Conservation (phyloP, 2,329 filamentous ascomycete genomes). For the Thermothelomyces thermophilus region DNA sequence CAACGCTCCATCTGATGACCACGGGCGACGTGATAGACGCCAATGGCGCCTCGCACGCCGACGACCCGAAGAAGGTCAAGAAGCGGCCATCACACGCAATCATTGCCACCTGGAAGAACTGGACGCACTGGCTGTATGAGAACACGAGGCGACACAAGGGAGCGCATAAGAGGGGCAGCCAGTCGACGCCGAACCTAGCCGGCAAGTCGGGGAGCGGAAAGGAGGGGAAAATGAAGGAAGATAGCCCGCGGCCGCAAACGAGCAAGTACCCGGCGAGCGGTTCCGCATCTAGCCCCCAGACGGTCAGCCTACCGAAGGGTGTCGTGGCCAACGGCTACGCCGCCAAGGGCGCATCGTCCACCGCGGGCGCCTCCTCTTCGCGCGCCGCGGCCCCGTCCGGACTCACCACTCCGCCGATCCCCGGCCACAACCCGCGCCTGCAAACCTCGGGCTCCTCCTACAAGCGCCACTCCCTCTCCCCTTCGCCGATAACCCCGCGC, state of each 20-base stretch:
- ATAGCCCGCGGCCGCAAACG: slow-evolving; percentile 53
- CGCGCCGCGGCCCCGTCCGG: slow-evolving; percentile 29
- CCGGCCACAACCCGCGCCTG: slow-evolving; percentile 26
- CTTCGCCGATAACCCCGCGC: slow-evolving; percentile 79
- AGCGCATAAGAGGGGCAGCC: slow-evolving; percentile 45
- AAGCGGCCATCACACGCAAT: slow-evolving; percentile 54
- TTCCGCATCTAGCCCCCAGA: slow-evolving; percentile 31
- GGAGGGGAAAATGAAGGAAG: slow-evolving; percentile 43
- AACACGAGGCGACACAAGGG: slow-evolving; percentile 47
- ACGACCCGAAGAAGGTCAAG: slow-evolving; percentile 40
- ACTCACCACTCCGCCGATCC: slow-evolving; percentile 24
- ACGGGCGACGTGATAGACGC: slow-evolving; percentile 46
- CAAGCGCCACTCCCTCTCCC: slow-evolving; percentile 75
- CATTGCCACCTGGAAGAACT: slow-evolving; percentile 56
- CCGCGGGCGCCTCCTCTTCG: slow-evolving; percentile 18
- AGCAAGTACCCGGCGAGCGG: slow-evolving; percentile 46
- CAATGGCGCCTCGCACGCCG: slow-evolving; percentile 25
- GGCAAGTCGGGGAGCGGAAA: slow-evolving; percentile 40
- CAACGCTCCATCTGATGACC: slow-evolving; percentile 79
- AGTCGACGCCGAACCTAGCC: slow-evolving; percentile 54
- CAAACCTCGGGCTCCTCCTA: slow-evolving; percentile 41
- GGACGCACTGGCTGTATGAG: slow-evolving; percentile 58
- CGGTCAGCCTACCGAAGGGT: slow-evolving; percentile 43
- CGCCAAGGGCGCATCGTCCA: slow-evolving; percentile 26
- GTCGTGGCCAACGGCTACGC: slow-evolving; percentile 46